Conservation (phyloP, 352 stramenopile genomes). For the Globisporangium polare region DNA sequence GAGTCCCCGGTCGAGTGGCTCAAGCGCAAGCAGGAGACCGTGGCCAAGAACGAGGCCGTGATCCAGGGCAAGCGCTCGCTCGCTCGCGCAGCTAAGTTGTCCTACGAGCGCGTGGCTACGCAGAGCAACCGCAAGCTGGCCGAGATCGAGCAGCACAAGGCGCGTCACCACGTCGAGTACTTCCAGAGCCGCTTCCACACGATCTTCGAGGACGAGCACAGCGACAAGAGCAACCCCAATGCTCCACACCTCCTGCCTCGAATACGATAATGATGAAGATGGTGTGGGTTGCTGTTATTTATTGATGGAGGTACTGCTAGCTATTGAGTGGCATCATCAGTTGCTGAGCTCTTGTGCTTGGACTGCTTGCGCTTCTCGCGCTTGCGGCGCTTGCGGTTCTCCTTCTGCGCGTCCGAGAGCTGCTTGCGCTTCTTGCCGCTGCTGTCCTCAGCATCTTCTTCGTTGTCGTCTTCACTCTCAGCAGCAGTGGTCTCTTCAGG, state of each 20-base stretch:
- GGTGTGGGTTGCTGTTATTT: not conserved
- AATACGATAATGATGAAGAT: not conserved
- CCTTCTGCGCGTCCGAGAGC: conserved; percentile 56
- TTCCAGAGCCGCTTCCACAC: conserved; percentile 34
- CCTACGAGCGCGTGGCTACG: conserved; percentile 41
- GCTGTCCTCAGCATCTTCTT: not conserved
- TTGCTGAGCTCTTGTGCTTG: conserved; percentile 12
- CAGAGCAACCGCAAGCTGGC: conserved; percentile 49
- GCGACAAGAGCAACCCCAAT: not conserved
- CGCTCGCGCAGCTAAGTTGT: conserved; percentile 27
- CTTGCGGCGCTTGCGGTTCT: conserved; percentile 75
- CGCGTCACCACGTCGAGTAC: conserved; percentile 33
- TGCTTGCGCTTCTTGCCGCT: conserved; percentile 58
- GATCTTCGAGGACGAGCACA: conserved; percentile 10
- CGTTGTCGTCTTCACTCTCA: not conserved
- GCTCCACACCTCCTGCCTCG: not conserved
- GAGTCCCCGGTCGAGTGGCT: conserved; percentile 42
- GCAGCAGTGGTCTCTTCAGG: not conserved
- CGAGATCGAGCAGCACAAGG: conserved; percentile 54
- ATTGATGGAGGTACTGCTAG: not conserved
- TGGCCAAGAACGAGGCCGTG: conserved; percentile 23
- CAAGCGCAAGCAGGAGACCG: conserved; percentile 26
- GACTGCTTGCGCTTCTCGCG: conserved; percentile 49
- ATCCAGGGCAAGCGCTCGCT: conserved; percentile 26
- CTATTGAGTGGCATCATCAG: not conserved